Evolutionary conservation across 2,329 filamentous ascomycete genomes (phyloP).

Genomic region (Albophoma yamanashiensis): DNA sequence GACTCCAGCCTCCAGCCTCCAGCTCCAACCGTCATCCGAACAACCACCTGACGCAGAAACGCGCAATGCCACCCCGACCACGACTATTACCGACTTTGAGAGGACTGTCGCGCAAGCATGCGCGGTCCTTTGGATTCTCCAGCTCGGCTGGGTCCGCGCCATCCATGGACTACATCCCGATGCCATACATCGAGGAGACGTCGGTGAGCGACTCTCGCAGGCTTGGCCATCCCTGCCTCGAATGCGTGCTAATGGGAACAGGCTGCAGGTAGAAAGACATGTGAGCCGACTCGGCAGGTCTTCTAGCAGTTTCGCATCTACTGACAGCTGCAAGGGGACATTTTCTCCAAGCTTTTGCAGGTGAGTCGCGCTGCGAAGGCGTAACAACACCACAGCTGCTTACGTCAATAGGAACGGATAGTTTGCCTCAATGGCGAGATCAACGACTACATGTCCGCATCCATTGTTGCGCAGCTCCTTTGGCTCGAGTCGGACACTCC

Average conservation of each 20-base stretch:
- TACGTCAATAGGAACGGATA: constrained; percentile 63
- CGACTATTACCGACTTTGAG: constrained; percentile 20
- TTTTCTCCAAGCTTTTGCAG: constrained; percentile 71
- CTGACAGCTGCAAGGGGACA: constrained; percentile 50
- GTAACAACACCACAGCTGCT: background rate
- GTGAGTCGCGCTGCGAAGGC: constrained; percentile 26
- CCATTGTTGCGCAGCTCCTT: constrained; percentile 88
- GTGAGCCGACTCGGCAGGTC: constrained; percentile 31
- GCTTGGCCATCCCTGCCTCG: background rate
- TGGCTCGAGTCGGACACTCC: constrained; percentile 97
- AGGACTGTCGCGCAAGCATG: constrained; percentile 21
- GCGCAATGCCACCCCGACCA: constrained; percentile 18
- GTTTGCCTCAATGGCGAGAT: constrained; percentile 88
- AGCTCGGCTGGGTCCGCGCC: constrained; percentile 17
- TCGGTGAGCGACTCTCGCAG: constrained; percentile 18
- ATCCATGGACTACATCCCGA: constrained; percentile 34
- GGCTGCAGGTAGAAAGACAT: constrained; percentile 69
- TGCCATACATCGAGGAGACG: constrained; percentile 45
- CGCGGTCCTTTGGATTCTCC: constrained; percentile 33
- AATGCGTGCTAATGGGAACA: constrained; percentile 25
- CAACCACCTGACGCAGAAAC: background rate
- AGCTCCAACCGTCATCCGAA: background rate
- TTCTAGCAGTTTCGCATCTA: constrained; percentile 4
- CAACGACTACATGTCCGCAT: constrained; percentile 83
- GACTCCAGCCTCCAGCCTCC: background rate